A percentile compares a stretch with the other conserved stretches of the same genome.
phyloP scores from a whole-genome alignment of 495 filamentous ascomycete species.

The Oleoguttula mirabilis region DNA sequence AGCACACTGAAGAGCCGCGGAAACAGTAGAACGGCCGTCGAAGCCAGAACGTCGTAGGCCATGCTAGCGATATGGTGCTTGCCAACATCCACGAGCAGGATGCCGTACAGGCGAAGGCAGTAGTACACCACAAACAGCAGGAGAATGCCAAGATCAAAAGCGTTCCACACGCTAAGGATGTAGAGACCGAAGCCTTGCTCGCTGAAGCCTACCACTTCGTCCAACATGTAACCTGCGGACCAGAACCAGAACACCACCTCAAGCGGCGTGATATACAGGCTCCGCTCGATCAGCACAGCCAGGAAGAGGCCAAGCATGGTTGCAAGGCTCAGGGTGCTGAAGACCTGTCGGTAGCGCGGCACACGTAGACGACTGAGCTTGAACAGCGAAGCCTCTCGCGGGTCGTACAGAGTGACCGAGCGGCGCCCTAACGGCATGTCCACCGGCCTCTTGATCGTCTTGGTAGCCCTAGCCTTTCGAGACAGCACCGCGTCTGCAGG shows the following conservation, averaged over 20 bases:
- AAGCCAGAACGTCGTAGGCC: conserved; percentile 82
- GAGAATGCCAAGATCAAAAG: conserved; percentile 81
- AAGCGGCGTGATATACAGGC: conserved; percentile 61
- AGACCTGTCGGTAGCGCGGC: conserved; percentile 75
- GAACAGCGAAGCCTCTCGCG: conserved; percentile 74
- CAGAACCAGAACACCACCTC: conserved; percentile 93
- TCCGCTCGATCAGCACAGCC: conserved; percentile 57
- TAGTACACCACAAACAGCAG: conserved; percentile 81
- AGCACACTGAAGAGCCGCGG: conserved; percentile 82
- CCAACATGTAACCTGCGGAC: conserved; percentile 88
- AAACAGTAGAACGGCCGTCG: conserved; percentile 77
- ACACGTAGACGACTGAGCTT: conserved; percentile 83
- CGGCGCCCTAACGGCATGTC: conserved; percentile 33
- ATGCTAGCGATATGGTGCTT: conserved; percentile 55
- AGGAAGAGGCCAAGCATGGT: conserved; percentile 73
- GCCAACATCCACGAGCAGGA: conserved; percentile 57
- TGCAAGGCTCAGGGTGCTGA: conserved; percentile 74
- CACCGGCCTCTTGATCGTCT: conserved; percentile 9
- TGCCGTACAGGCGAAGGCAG: conserved; percentile 72
- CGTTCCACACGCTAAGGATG: conserved; percentile 93
- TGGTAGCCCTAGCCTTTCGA: conserved; percentile 12
- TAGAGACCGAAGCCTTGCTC: conserved; percentile 71
- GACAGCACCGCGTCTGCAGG: conserved; percentile 14
- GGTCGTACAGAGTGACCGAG: conserved; percentile 80
- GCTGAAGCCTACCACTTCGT: conserved; percentile 24